Evolutionary conservation across 2,329 filamentous ascomycete species (phyloP).

Genomic region (Uncinocarpus reesii): DNA sequence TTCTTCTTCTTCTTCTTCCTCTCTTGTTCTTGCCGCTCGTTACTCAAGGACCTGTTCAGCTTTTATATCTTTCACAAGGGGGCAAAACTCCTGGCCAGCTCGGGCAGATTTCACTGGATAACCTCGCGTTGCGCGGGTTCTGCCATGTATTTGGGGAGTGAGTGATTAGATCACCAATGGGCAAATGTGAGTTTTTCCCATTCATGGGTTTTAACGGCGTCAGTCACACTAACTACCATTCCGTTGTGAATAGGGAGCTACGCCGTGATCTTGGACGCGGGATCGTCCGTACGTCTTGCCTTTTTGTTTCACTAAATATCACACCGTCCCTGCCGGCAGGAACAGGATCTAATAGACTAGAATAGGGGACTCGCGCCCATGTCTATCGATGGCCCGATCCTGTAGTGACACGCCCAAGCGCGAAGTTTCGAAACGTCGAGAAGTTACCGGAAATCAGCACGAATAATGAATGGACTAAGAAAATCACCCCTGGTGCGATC

Average conservation of each 20-base stretch:
- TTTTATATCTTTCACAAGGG: not conserved
- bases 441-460: conserved; percentile 69
- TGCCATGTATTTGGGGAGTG: conserved; percentile 9
- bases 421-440: conserved; percentile 49
- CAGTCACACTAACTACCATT: conserved; percentile 5
- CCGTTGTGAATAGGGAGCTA: conserved; percentile 48
- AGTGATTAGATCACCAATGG: conserved; percentile 28
- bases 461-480: conserved; percentile 80
- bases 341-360: not conserved
- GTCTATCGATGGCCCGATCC: conserved; percentile 89
- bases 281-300: conserved; percentile 58
- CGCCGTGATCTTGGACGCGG: conserved; percentile 93
- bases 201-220: not conserved
- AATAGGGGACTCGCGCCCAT: conserved; percentile 73
- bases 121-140: not conserved
- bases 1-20: not conserved
- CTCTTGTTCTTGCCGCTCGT: not conserved
- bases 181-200: conserved; percentile 30
- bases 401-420: conserved; percentile 53
- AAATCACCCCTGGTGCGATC: conserved; percentile 68
- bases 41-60: not conserved
- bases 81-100: not conserved
- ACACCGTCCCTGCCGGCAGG: conserved; percentile 2
- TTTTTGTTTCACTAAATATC: not conserved
- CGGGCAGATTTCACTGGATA: not conserved